These are phyloP conservation scores for Penicillium egyptiacum DNA, from an alignment of 495 filamentous ascomycete genomes.

Conservation along the genomic window DNA sequence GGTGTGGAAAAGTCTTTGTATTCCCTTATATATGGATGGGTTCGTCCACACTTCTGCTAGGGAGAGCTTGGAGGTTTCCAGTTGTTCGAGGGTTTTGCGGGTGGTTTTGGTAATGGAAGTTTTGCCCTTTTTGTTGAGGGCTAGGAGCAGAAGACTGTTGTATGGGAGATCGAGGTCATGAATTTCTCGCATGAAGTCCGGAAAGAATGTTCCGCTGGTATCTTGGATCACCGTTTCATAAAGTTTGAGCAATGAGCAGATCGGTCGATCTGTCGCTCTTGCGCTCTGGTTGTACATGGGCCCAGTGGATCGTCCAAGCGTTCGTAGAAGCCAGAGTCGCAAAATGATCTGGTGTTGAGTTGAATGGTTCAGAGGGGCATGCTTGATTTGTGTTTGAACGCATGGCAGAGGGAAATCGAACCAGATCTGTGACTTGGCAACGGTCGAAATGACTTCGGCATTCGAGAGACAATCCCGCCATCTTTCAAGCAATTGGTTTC, in stretches of 20 bases:
- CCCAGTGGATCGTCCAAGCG: constrained; percentile 27
- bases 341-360: constrained; percentile 32
- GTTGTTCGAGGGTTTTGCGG: constrained; percentile 26
- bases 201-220: constrained; percentile 27
- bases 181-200: constrained; percentile 31
- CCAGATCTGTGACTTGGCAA: constrained; percentile 33
- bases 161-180: constrained; percentile 36
- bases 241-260: constrained; percentile 31
- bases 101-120: constrained; percentile 27
- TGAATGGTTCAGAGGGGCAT: constrained; percentile 7
- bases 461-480: constrained; percentile 37
- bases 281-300: constrained; percentile 23
- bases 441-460: constrained; percentile 19
- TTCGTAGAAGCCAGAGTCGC: constrained; percentile 42
- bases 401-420: constrained; percentile 21
- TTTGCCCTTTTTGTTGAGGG: constrained; percentile 29
- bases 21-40: constrained; percentile 28
- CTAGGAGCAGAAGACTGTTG: constrained; percentile 33
- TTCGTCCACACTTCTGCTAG: constrained; percentile 36
- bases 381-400: background rate
- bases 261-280: constrained; percentile 27
- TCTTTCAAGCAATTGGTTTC: constrained; percentile 25
- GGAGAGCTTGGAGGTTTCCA: constrained; percentile 33
- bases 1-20: constrained; percentile 26
- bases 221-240: constrained; percentile 25